These are phyloP conservation scores for Epichloe bromicola DNA, from an alignment of 2,329 filamentous ascomycete species.

Conservation along the genomic window DNA sequence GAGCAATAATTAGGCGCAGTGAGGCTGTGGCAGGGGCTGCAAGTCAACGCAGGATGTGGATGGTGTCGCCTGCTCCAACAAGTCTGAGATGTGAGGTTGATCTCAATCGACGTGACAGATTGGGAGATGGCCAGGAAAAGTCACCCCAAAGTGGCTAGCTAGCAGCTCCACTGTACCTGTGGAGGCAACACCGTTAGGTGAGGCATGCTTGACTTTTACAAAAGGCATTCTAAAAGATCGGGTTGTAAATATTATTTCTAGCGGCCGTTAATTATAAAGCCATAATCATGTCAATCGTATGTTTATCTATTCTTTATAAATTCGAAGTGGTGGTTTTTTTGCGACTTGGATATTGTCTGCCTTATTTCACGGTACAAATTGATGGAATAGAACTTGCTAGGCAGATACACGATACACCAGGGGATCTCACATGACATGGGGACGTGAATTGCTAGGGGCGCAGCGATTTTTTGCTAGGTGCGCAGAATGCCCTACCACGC, in stretches of 20 bases:
- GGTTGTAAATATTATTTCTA: neutral
- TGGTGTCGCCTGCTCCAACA: neutral
- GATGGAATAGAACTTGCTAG: neutral
- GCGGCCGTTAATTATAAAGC: neutral
- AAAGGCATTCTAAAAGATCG: no score
- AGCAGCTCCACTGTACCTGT: constrained; percentile 5
- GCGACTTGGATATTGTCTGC: neutral
- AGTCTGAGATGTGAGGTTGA: constrained; percentile 1
- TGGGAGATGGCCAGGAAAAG: constrained; percentile 9
- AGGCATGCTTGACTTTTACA: neutral
- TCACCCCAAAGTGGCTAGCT: constrained; percentile 8
- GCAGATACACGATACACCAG: constrained; percentile 7
- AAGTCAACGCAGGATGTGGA: constrained; percentile 2
- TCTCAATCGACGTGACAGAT: constrained; percentile 7
- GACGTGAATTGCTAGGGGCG: no score
- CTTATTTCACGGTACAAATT: neutral
- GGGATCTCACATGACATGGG: constrained; percentile 9
- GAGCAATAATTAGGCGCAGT: neutral
- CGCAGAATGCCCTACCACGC: no score
- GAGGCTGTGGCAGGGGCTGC: neutral
- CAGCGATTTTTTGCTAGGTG: no score
- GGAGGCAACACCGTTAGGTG: neutral
- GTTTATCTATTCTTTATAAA: neutral
- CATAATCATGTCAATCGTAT: neutral
- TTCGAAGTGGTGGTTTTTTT: neutral